phyloP scores from a whole-genome alignment of 257 asterid species.

The Przewalskia tangutica region DNA sequence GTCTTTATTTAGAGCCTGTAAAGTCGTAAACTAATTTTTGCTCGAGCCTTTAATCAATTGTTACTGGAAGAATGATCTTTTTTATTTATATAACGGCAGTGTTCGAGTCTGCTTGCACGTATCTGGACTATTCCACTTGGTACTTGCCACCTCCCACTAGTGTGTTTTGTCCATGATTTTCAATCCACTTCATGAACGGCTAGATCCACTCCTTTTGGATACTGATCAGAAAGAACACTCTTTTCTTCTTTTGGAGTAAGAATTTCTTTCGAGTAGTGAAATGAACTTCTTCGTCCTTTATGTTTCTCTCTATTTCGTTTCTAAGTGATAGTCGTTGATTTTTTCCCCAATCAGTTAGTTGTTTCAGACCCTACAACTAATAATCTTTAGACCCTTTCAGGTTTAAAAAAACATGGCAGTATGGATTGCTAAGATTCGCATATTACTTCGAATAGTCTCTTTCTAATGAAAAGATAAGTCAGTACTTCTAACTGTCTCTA shows the following conservation, averaged over 20 bases:
- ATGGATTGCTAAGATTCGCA: not conserved
- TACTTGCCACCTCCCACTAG: not conserved
- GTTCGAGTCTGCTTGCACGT: not conserved
- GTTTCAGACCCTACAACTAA: not conserved
- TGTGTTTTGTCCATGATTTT: not conserved
- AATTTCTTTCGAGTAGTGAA: not conserved
- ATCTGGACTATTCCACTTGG: not conserved
- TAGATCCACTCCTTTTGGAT: not conserved
- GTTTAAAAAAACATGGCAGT: not conserved
- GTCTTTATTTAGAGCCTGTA: not conserved
- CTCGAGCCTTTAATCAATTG: not conserved
- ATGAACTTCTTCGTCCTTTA: not conserved
- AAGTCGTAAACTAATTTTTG: not conserved
- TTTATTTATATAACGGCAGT: not conserved
- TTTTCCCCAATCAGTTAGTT: not conserved
- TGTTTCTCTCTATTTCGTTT: not conserved
- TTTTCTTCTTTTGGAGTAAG: not conserved
- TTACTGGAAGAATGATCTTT: not conserved
- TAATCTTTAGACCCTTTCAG: not conserved
- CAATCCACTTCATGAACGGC: not conserved
- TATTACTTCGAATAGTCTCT: not conserved
- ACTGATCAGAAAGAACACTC: not conserved
- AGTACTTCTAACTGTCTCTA: not conserved
- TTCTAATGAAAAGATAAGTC: not conserved
- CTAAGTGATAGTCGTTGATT: not conserved